Evolutionary conservation across 768 basidiomycete species (phyloP), one percentile per base, ranked within the genome.

Genomic region (Trametopsis cervina): DNA sequence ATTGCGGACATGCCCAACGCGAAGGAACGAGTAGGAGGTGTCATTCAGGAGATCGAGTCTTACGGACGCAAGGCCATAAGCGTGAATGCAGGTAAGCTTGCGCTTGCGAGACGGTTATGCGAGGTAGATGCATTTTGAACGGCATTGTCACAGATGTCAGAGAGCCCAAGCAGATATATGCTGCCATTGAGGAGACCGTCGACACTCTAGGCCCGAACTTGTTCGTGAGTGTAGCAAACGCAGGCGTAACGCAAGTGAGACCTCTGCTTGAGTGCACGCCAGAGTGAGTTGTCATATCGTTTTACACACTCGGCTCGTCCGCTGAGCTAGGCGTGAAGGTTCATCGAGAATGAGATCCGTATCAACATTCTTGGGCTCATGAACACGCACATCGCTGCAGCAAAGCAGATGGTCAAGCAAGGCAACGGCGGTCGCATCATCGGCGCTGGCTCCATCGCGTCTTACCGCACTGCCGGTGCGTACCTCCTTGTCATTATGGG

Each of bases 1-100:
- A 51, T 77, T 40, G 76, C 72, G 18, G 78, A 76, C 49, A 56
- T 74, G 46, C 55, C 60, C 6, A 37, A 54, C 3, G 60, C 58
- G 12, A 52, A 59, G 57, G 51, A 50, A 4, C 57, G 54, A 40
- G 56, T 60, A 23, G 51, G 56, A 35, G 52, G 50, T 10, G 57
- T 60, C 48, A 50, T 62, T 44, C 52, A 57, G 38, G 61, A 62
- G 51, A 62, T 64, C 54, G 58, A 61, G 55, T 51, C 55, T 1
- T 60, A 60, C 46, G 64, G 64, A 6, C 51, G 63, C 36, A 57
- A 63, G 44, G 63, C 60, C n/a, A 55, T 66, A 39, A 50, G 44
- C 35, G 60, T 66, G 20, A 42, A 42, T 17, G 64, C 56, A 25
- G 62, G 62, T 57, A 13, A 17, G 62, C 54, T 33, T 15, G 29